A percentile compares a stretch with the other conserved stretches of the same genome.
These are phyloP conservation scores for Acacia crassicarpa DNA, from an alignment of 306 rosid genomes.

Conservation along the genomic window DNA sequence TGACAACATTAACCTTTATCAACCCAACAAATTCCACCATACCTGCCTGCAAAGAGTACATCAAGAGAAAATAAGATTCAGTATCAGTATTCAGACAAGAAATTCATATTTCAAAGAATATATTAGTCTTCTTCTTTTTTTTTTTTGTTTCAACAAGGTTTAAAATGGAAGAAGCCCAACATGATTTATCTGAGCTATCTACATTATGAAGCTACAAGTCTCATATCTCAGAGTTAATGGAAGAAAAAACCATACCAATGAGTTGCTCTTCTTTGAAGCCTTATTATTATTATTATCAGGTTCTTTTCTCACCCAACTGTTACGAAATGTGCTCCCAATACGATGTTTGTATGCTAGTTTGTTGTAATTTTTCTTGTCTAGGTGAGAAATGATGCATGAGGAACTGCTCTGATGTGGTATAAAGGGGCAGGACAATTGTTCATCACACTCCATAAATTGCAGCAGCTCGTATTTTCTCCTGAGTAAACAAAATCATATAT, in stretches of 20 bases:
- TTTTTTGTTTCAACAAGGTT: not conserved
- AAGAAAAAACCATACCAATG: conserved; percentile 52
- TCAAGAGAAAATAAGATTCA: conserved; percentile 38
- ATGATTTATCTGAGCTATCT: not conserved
- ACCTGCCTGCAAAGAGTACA: conserved; percentile 81
- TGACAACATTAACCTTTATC: conserved; percentile 86
- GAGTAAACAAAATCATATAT: conserved; percentile 35
- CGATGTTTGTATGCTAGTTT: conserved; percentile 55
- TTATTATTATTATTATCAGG: conserved; percentile 50
- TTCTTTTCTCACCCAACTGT: conserved; percentile 80
- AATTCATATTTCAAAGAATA: conserved; percentile 4
- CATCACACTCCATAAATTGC: conserved; percentile 43
- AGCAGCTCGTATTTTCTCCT: conserved; percentile 85
- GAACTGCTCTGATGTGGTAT: conserved; percentile 39
- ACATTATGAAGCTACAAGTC: not conserved
- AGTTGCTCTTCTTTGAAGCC: conserved; percentile 54
- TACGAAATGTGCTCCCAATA: conserved; percentile 69
- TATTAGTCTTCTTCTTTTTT: not conserved
- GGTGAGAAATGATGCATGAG: conserved; percentile 24
- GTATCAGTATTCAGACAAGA: conserved; percentile 15
- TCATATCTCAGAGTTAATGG: not conserved
- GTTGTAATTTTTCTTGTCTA: conserved; percentile 54
- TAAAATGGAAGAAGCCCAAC: not conserved
- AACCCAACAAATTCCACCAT: conserved; percentile 96
- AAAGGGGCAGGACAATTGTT: conserved; percentile 41